Percentiles rank a stretch among this genome's conserved stretches.
Evolutionary conservation across 2,329 filamentous ascomycete genomes (phyloP).

Genomic region (Monilinia aucupariae): DNA sequence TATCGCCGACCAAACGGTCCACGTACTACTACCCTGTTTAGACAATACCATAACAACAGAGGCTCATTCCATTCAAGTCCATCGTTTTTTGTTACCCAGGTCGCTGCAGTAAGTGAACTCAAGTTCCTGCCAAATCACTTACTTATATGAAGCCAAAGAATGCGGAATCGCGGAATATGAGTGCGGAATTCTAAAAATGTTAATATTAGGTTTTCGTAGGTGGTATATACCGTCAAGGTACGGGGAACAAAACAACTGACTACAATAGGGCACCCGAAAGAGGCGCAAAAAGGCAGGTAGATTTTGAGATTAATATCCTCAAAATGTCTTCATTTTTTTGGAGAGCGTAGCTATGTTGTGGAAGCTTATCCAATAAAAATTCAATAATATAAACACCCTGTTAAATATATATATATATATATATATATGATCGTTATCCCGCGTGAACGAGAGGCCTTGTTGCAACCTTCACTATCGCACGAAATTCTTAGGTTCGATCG

Average conservation of each 20-base stretch:
- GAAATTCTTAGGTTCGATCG: not conserved
- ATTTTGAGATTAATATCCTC: not conserved
- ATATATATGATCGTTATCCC: conserved; percentile 10
- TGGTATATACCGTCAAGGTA: not conserved
- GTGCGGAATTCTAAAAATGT: not conserved
- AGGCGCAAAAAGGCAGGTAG: not conserved
- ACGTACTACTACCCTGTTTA: not conserved
- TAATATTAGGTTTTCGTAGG: not conserved
- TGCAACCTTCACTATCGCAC: conserved; percentile 7
- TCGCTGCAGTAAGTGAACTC: not conserved
- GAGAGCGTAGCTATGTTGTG: not conserved
- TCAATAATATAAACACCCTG: not conserved
- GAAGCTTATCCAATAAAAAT: not conserved
- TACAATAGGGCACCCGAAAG: not conserved
- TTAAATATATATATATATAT: too few relatives aligned
- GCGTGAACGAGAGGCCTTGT: not conserved
- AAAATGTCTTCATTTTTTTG: not conserved
- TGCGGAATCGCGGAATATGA: not conserved
- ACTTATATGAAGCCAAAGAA: not conserved
- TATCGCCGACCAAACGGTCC: conserved; percentile 9
- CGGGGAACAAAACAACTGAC: not conserved
- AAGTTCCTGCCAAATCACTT: not conserved
- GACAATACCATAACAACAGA: not conserved
- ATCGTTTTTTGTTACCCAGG: not conserved
- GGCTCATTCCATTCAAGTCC: not conserved